Base-by-base conservation (phyloP, 2,329 filamentous ascomycete genomes). In the Tothia fuscella region DNA sequence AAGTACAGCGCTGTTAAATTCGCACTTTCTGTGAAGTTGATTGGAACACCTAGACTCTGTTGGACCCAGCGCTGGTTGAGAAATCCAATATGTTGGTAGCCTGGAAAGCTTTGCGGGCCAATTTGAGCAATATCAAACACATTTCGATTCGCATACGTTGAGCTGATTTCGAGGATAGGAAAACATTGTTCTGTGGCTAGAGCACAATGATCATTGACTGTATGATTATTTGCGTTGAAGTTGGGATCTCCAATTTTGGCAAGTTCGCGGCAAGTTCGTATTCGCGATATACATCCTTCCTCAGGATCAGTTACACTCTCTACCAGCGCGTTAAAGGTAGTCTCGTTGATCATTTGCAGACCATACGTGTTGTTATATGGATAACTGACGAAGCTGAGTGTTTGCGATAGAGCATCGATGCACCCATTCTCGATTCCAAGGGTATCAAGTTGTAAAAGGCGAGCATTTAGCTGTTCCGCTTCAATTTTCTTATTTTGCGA, bases 361-460 rank as follows among this genome's bases (percentile, higher is more conserved):
- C 66, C 67, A 46, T 77, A 78, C 3, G 72, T 73, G 47, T 77
- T 77, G 53, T 76, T 72, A 53, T 66, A 70, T 0, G 72, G 65
- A 49, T 73, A 68, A 2, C 60, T 49, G 1, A 67, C 63, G 48
- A 70, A 73, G 1, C 57, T 60, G 1, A 64, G 63, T 43, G 61
- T 62, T 51, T 72, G 66, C 1, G 67, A 59, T 3, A 65, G 58
- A 20, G 66, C 58, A 48, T 76, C 72, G 17, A 74, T 59, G 45
- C 70, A 74, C 19, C 70, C 71, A 45, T 76, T 76, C 45, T 74
- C 67, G 45, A 77, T 69, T 0, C 72, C 61, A 2, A 76, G 53
- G 0, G 71, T 72, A 45, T 74, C 69, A 3, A 74, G 51, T 34
- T 60, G 51, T n/a, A n/a, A n/a, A n/a, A n/a, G n/a, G n/a, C n/a